Evolutionary conservation across 2,329 filamentous ascomycete genomes (phyloP), one percentile per base, ranked within the genome.

Genomic region (Aspergillus persii): DNA sequence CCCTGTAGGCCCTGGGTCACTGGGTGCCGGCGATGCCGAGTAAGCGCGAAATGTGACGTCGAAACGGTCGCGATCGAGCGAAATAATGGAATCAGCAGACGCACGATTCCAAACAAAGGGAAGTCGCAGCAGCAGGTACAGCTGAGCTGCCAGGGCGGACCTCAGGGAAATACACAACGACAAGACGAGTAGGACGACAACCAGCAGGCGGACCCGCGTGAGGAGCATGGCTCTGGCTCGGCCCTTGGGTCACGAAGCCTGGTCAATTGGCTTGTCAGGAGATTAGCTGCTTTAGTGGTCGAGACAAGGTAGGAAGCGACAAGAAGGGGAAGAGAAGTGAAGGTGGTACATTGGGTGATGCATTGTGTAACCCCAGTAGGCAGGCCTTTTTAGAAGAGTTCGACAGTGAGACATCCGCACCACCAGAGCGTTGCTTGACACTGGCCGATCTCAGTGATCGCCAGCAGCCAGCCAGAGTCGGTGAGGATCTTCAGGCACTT

Each of bases 21-120:
- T 26, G 44, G 8, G 23, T 3, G 15, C 18, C 3, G 44, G 39
- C 18, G 39, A 11, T 12, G 30, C 12, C 36, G 33, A 27, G 52
- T 57, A 62, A 12, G 49, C 29, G 4, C 46, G 47, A n/a, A 62
- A 62, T 2, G 54, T 58, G 29, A 60, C 4, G 30, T 62, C 60
- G 31, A 62, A 62, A 2, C 8, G 23, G 26, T 62, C 60, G 15
- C 47, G 54, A 6, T 62, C 23, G 3, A 30, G 27, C 6, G 54
- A 55, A 33, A 62, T 39, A 1, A 62, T 27, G 3, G 54, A 56
- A 1, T 47, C 31, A 5, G 31, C 36, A 0, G 58, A 36, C 3
- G 54, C 56, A 1, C 1, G 5, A 23, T 27, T 39, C 58, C 58
- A 62, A n/a, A 62, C 49, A 12, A 60, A 62, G 4, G 60, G 58